These are phyloP conservation scores for Colletotrichum sublineola DNA, from an alignment of 2,329 filamentous ascomycete genomes.

Conservation along the genomic window DNA sequence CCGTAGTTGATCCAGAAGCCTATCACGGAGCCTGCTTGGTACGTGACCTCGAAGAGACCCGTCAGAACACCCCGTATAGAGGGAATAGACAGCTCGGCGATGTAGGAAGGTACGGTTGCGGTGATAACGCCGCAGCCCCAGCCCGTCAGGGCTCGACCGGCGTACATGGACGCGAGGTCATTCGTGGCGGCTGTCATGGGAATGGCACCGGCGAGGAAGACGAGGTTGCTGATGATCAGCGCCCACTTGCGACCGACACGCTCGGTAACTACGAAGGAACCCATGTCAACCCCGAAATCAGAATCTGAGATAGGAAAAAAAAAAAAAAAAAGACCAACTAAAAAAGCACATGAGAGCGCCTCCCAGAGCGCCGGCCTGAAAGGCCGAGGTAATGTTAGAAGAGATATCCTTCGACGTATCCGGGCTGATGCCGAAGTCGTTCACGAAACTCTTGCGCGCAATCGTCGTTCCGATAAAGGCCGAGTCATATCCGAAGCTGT, in stretches of 20 bases:
- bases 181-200: constrained; percentile 57
- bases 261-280: constrained; percentile 54
- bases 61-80: constrained; percentile 70
- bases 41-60: constrained; percentile 65
- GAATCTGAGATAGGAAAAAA: too few relatives aligned
- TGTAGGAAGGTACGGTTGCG: constrained; percentile 73
- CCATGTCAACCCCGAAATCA: not conserved
- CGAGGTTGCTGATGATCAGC: constrained; percentile 58
- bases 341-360: constrained; percentile 64
- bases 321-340: constrained; percentile 43
- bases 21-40: constrained; percentile 65
- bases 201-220: constrained; percentile 61
- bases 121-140: constrained; percentile 69
- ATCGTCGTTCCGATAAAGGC: constrained; percentile 69
- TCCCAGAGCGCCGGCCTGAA: constrained; percentile 66
- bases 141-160: constrained; percentile 69
- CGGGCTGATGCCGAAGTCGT: constrained; percentile 53
- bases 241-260: constrained; percentile 64
- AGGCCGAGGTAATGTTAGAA: constrained; percentile 61
- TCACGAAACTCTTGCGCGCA: constrained; percentile 60
- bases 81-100: constrained; percentile 72
- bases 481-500: constrained; percentile 65
- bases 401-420: constrained; percentile 50
- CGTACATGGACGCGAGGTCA: constrained; percentile 61
- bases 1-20: constrained; percentile 67